Evolutionary conservation across 2,329 filamentous ascomycete species (phyloP).

Genomic region (Rutstroemia sydowiana): DNA sequence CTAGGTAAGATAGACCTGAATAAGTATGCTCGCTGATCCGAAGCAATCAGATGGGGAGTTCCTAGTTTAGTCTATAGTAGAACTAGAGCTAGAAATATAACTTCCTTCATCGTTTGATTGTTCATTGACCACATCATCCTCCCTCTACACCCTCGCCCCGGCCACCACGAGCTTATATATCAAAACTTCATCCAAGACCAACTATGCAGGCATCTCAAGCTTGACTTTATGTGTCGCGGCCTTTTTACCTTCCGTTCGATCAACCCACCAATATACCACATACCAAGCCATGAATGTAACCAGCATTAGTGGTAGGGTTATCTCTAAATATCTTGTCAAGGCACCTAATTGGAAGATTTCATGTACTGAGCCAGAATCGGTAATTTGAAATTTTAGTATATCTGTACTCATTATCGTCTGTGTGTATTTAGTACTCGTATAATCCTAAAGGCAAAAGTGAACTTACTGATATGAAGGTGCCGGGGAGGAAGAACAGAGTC

Average conservation of each 20-base stretch:
- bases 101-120: too few species aligned
- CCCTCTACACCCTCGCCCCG: too few species aligned
- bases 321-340: conserved; percentile 28
- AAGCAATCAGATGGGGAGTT: too few species aligned
- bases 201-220: not conserved
- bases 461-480: conserved; percentile 36
- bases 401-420: conserved; percentile 37
- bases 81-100: too few species aligned
- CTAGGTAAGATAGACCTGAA: too few species aligned
- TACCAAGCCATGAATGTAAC: conserved; percentile 31
- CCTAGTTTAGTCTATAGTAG: too few species aligned
- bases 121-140: too few species aligned
- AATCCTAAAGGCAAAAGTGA: not conserved
- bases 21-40: too few species aligned
- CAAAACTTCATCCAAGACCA: not conserved
- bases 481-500: conserved; percentile 37
- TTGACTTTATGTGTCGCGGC: not conserved
- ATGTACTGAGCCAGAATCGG: conserved; percentile 2
- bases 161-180: not conserved
- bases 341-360: conserved; percentile 21
- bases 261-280: conserved; percentile 28
- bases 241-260: conserved; percentile 11
- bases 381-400: conserved; percentile 27
- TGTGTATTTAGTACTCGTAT: not conserved
- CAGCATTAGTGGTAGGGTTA: conserved; percentile 32